phyloP scores from a whole-genome alignment of 805 yeast genomes.

The Huiozyma naganishii region DNA sequence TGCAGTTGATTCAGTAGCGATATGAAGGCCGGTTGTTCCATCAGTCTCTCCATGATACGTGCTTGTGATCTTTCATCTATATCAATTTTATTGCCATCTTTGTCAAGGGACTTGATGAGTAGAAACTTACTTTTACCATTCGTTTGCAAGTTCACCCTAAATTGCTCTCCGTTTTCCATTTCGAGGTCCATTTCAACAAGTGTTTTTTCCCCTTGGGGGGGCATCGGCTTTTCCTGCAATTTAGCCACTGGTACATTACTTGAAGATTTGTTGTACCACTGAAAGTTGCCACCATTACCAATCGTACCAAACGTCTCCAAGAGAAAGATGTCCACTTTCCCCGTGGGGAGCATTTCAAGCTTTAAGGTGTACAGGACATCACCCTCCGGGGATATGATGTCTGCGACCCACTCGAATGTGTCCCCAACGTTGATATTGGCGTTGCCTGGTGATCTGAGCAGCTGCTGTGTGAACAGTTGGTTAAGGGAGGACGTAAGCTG shows the following conservation, averaged over 20 bases:
- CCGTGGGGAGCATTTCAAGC: constrained; percentile 1
- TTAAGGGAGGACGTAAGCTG: constrained; percentile 16
- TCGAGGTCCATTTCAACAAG: too few relatives aligned
- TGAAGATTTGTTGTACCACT: too few relatives aligned
- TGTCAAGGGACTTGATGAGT: not conserved
- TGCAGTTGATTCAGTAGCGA: too few relatives aligned
- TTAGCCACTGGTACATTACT: too few relatives aligned
- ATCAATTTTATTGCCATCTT: not conserved
- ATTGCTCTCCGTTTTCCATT: not conserved
- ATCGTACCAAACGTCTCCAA: too few relatives aligned
- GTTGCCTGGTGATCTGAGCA: constrained; percentile 12
- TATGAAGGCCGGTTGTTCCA: too few relatives aligned
- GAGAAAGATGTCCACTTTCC: too few relatives aligned
- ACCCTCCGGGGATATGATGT: constrained; percentile 21
- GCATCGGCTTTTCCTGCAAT: too few relatives aligned
- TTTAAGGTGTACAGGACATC: constrained; percentile 13
- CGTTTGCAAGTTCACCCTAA: not conserved
- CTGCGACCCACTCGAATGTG: constrained; percentile 24
- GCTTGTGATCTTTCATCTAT: not conserved
- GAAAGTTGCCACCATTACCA: too few relatives aligned
- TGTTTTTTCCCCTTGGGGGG: too few relatives aligned
- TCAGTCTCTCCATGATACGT: too few relatives aligned
- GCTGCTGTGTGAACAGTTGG: constrained; percentile 11
- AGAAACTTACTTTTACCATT: not conserved
- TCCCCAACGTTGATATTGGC: constrained; percentile 16